Evolutionary conservation across 192 early-diverging fungal species (phyloP), one percentile per base, ranked within the genome.

Genomic region (Dispira simplex): DNA sequence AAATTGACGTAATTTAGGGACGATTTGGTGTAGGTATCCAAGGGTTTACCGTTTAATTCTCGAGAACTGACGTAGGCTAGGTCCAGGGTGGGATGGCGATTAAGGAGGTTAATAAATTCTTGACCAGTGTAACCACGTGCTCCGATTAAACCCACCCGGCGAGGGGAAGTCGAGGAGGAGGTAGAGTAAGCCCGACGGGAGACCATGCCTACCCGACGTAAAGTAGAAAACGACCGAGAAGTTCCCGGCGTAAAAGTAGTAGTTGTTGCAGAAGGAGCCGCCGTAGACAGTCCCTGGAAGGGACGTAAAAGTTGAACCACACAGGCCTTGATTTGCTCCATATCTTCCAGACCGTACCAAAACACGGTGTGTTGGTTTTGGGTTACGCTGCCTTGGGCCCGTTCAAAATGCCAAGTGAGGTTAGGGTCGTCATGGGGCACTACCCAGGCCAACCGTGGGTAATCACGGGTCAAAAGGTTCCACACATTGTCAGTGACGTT

Each of bases 401-500:
- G 85, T 66, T 97, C 90, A 81, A 97, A 99, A 73, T 91, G 92
- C 94, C 92, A 99, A n/a, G 83, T 75, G 62, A 86, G 84, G 69
- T 88, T 86, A 54, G 82, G 72, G 70, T 95, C 89, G 63, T 77
- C 76, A 55, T 84, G 81, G 46, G 83, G 77, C 14, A 90, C 83
- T 20, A 82, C 73, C 97, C 97, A 99, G 60, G 82, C 82, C 58
- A 99, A 79, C 32, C 73, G 73, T 43, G 83, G 70, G 65, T 92
- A 83, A 68, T 99, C 93, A 60, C 88, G 89, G 44, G 77, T 76
- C 59, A 99, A 84, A 32, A 89, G 78, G 51, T 81, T 82, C 95
- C 95, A 99, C 11, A 95, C 77, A 68, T 95, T 97, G 63, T 99
- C 97, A 9, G 89, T 90, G 25, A 99, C 93, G 67, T 95, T 96